Evolutionary conservation across 768 basidiomycete species (phyloP).

Genomic region (Kwoniella mangroviensis): DNA sequence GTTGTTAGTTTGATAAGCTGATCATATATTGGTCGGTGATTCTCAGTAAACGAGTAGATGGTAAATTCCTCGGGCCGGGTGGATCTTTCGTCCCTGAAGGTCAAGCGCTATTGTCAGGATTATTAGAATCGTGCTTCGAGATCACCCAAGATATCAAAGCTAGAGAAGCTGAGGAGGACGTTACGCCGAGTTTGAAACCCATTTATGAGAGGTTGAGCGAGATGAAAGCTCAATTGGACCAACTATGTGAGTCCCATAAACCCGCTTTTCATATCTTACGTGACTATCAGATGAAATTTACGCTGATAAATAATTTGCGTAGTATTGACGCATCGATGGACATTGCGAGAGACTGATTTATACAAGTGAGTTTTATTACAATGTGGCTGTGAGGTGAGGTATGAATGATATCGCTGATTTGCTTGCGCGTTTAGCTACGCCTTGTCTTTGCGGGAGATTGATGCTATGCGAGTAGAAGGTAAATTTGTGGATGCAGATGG

Average conservation of each 20-base stretch:
- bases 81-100: conserved; percentile 82
- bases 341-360: conserved; percentile 72
- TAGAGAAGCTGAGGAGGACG: conserved; percentile 75
- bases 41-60: conserved; percentile 83
- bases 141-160: conserved; percentile 94
- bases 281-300: not conserved
- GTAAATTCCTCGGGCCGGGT: conserved; percentile 90
- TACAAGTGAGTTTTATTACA: conserved; percentile 54
- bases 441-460: conserved; percentile 89
- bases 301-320: too few relatives aligned
- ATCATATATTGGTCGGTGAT: too few relatives aligned
- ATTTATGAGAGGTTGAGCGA: conserved; percentile 89
- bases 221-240: conserved; percentile 85
- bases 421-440: conserved; percentile 70
- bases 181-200: conserved; percentile 81
- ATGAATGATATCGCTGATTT: not conserved
- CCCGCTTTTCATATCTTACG: not conserved
- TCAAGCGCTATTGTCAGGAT: conserved; percentile 85
- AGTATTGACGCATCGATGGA: conserved; percentile 96
- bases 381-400: not conserved
- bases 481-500: conserved; percentile 96
- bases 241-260: conserved; percentile 61
- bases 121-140: conserved; percentile 96
- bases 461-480: conserved; percentile 94
- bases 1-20: too few relatives aligned